Evolutionary conservation across 345 rosid genomes (phyloP), one percentile per base, ranked within the genome.

Genomic region (Theobroma cacao): DNA sequence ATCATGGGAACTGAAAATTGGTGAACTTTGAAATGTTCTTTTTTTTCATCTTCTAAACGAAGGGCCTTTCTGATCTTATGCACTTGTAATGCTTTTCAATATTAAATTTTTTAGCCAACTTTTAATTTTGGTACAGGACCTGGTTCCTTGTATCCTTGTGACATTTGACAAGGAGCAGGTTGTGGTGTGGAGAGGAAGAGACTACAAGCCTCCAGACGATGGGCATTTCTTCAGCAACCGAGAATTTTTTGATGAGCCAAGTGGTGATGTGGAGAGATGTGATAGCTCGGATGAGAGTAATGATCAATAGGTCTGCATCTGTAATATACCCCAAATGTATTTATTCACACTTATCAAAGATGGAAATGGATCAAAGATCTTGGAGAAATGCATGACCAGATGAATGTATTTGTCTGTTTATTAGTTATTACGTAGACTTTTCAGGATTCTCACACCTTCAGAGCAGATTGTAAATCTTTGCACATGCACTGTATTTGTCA

Each of bases 81-180:
- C 77, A 58, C 36, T 28, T 34, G 47, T 24, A 18, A 18, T 47
- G 24, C 66, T 78, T 50, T 45, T 30, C 58, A 8, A 6, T 60
- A 8, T 17, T 58, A 11, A 41, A 67, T 26, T 22, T 67, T 33
- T 18, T 61, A 65, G 17, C 61, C 58, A 18, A 30, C 47, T 18
- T 24, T 40, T 7, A 36, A 34, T 84, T 56, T 66, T 72, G 47
- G 34, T 82, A 76, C 76, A 95, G 96, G 98, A 93, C 80, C 72
- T 92, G 86, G 89, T 94, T 76, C 97, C 98, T 30, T 96, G 98
- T 76, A 77, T 89, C 53, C 89, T 88, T 61, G 97, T 96, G 75
- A 92, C 98, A 80, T 94, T 94, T 85, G 97, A 90, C 55, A 96
- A 94, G 86, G 97, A 94, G 84, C 98, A 94, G 85, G 89, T 96